A percentile compares a stretch with the other conserved stretches of the same genome.
These are phyloP conservation scores for Verticillium alfalfae DNA, from an alignment of 2,329 filamentous ascomycete genomes.

Conservation along the genomic window DNA sequence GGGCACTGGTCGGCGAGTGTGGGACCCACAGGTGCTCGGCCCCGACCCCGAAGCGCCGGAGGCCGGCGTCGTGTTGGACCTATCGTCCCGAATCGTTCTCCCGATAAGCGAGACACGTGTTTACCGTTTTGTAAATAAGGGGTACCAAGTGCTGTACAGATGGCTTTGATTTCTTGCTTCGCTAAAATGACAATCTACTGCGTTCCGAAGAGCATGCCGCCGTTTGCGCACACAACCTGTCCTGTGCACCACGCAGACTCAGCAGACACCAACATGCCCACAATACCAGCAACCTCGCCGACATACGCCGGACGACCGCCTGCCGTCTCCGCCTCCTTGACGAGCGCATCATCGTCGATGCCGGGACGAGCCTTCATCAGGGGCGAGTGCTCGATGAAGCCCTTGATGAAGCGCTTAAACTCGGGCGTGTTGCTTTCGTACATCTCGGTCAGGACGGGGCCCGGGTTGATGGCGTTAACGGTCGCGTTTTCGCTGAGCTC, in stretches of 20 bases:
- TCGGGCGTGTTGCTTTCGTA: conserved; percentile 36
- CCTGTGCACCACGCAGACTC: conserved; percentile 77
- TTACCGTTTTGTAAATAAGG: too few relatives aligned
- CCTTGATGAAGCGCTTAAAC: conserved; percentile 34
- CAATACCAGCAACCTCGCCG: conserved; percentile 67
- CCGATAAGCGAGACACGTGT: too few relatives aligned
- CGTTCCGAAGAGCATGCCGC: conserved; percentile 53
- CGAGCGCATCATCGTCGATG: conserved; percentile 56
- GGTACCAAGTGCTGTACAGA: too few relatives aligned
- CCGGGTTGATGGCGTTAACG: conserved; percentile 53
- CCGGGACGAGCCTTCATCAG: conserved; percentile 55
- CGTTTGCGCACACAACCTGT: conserved; percentile 74
- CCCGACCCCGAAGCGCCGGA: not conserved
- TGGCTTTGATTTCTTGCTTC: not conserved
- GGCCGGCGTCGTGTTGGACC: not conserved
- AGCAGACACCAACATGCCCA: conserved; percentile 67
- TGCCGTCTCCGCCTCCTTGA: conserved; percentile 50
- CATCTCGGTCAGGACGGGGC: conserved; percentile 49
- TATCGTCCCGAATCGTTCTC: too few relatives aligned
- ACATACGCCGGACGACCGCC: conserved; percentile 59
- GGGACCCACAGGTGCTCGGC: not conserved
- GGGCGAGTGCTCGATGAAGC: conserved; percentile 49
- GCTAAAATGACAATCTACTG: conserved; percentile 9
- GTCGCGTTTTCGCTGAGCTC: conserved; percentile 48
- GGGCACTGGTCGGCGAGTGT: not conserved